Conservation (phyloP, 2,329 filamentous ascomycete species). For the Fusarium falciforme region DNA sequence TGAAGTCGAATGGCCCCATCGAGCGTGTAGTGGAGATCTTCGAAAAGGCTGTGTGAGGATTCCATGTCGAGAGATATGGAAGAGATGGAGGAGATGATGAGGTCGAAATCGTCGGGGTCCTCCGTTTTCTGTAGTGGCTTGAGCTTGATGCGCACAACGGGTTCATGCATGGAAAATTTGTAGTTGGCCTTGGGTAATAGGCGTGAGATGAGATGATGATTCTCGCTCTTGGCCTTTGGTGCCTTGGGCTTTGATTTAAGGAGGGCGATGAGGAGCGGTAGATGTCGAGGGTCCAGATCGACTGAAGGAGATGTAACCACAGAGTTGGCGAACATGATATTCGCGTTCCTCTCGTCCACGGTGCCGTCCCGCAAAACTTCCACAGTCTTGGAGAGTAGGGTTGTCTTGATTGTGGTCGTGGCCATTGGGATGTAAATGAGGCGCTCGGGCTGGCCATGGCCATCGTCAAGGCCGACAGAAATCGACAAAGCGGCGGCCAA, state of each 20-base stretch:
- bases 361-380: slow-evolving; percentile 79
- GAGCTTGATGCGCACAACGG: slow-evolving; percentile 88
- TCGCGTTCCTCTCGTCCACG: slow-evolving; percentile 87
- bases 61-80: slow-evolving; percentile 94
- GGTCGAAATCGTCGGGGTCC: slow-evolving; percentile 85
- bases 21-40: slow-evolving; percentile 88
- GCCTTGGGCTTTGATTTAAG: slow-evolving; percentile 66
- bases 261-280: slow-evolving; percentile 85
- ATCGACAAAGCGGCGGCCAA: slow-evolving; percentile 92
- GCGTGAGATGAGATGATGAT: slow-evolving; percentile 82
- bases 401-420: slow-evolving; percentile 94
- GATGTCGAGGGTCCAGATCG: slow-evolving; percentile 90
- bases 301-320: slow-evolving; percentile 96
- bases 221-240: slow-evolving; percentile 53
- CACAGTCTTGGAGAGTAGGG: slow-evolving; percentile 92
- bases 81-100: slow-evolving; percentile 95
- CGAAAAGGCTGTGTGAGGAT: slow-evolving; percentile 90
- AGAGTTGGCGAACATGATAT: slow-evolving; percentile 95
- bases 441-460: slow-evolving; percentile 85
- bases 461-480: slow-evolving; percentile 90
- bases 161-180: slow-evolving; percentile 97
- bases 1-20: slow-evolving; percentile 85
- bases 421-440: slow-evolving; percentile 97
- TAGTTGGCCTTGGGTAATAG: slow-evolving; percentile 92
- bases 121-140: slow-evolving; percentile 77